Evolutionary conservation across 2,329 filamentous ascomycete genomes (phyloP).

Genomic region (Dothistroma septosporum): DNA sequence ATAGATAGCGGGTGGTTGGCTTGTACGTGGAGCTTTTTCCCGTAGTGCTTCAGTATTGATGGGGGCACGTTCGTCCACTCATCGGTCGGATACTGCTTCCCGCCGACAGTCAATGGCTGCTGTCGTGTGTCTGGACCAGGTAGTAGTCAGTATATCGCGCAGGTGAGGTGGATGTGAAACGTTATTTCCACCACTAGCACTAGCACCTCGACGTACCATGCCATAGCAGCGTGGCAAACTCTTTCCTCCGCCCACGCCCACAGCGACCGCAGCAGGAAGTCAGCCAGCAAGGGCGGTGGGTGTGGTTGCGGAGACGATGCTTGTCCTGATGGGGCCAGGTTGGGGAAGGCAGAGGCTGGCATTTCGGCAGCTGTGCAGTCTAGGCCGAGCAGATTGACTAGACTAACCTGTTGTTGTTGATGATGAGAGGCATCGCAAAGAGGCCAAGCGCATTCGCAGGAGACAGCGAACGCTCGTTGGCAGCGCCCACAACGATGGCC

Average conservation of each 20-base stretch:
- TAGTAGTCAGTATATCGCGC: background rate
- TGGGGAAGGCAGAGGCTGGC: background rate
- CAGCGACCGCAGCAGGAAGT: background rate
- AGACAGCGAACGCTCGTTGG: constrained; percentile 19
- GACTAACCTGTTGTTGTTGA: constrained; percentile 21
- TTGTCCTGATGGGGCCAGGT: background rate
- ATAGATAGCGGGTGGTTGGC: constrained; percentile 85
- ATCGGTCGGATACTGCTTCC: constrained; percentile 63
- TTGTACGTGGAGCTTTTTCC: constrained; percentile 81
- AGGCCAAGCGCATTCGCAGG: constrained; percentile 21
- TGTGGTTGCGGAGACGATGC: background rate
- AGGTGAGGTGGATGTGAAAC: constrained; percentile 8
- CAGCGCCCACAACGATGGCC: constrained; percentile 17
- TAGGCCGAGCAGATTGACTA: background rate
- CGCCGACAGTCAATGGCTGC: constrained; percentile 55
- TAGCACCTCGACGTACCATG: background rate
- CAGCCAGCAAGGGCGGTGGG: background rate
- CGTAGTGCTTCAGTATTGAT: constrained; percentile 69
- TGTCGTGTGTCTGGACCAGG: constrained; percentile 19
- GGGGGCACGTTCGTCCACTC: constrained; percentile 79
- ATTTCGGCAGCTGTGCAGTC: background rate
- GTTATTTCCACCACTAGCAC: constrained; percentile 9
- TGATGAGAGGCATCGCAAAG: constrained; percentile 16
- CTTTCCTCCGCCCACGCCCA: background rate
- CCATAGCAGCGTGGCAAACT: background rate